phyloP scores from a whole-genome alignment of 495 filamentous ascomycete genomes.

The Aspergillus bridgeri region DNA sequence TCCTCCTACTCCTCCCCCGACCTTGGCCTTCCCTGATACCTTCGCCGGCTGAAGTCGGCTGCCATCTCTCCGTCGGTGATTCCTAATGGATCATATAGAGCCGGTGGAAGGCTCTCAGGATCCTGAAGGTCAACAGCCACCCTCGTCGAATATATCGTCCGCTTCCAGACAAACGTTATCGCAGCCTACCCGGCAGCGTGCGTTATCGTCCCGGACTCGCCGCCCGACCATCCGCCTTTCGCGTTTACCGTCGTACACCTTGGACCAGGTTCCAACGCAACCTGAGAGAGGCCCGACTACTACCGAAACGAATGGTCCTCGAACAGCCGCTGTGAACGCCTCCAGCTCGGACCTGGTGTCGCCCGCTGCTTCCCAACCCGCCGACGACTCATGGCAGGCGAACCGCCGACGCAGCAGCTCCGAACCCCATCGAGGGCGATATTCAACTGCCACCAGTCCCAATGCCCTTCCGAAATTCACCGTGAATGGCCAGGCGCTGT shows the following conservation, averaged over 20 bases:
- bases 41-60: background rate
- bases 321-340: slow-evolving; percentile 9
- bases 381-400: slow-evolving; percentile 31
- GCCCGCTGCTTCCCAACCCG: slow-evolving; percentile 4
- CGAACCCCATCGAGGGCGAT: slow-evolving; percentile 42
- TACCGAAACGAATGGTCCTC: slow-evolving; percentile 4
- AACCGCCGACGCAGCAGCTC: slow-evolving; percentile 46
- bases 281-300: slow-evolving; percentile 14
- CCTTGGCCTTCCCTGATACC: background rate
- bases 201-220: slow-evolving; percentile 25
- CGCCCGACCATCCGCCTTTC: slow-evolving; percentile 41
- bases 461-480: slow-evolving; percentile 31
- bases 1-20: background rate
- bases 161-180: slow-evolving; percentile 16
- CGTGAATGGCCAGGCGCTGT: slow-evolving; percentile 32
- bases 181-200: slow-evolving; percentile 10
- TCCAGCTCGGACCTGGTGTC: slow-evolving; percentile 8
- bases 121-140: slow-evolving; percentile 10
- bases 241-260: slow-evolving; percentile 25
- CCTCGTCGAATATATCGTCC: background rate
- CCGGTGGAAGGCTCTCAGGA: slow-evolving; percentile 23
- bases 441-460: slow-evolving; percentile 28
- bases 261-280: background rate
- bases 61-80: background rate
- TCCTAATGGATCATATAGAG: slow-evolving; percentile 46